Evolutionary conservation across 73 alveolate species (phyloP).

Genomic region (Tetrahymena borealis): DNA sequence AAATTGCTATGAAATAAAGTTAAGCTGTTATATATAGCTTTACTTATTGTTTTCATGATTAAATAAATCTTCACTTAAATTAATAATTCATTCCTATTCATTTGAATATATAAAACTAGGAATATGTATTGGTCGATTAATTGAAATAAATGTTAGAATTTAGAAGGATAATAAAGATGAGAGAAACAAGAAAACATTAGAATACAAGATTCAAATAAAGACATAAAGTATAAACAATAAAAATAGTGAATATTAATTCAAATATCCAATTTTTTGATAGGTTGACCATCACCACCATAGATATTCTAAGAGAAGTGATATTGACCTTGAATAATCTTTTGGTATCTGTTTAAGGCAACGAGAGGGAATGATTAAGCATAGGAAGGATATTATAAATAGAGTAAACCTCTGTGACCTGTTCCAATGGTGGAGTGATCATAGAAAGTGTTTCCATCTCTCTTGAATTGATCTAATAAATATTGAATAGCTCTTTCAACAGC

Average conservation of each 20-base stretch:
- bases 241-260: background rate
- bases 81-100: too few species aligned
- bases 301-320: background rate
- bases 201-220: background rate
- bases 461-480: background rate
- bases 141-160: too few species aligned
- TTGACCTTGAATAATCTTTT: background rate
- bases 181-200: background rate
- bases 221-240: background rate
- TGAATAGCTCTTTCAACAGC: slow-evolving; percentile 15
- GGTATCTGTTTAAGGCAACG: background rate
- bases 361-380: slow-evolving; percentile 23
- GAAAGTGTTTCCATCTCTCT: slow-evolving; percentile 21
- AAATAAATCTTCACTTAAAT: too few species aligned
- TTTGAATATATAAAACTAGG: too few species aligned
- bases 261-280: background rate
- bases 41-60: too few species aligned
- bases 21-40: too few species aligned
- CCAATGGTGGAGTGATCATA: slow-evolving; percentile 28
- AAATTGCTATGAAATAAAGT: too few species aligned
- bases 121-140: too few species aligned
- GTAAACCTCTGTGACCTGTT: slow-evolving; percentile 42
- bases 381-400: slow-evolving; percentile 5
- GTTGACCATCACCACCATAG: background rate
- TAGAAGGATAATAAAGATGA: too few species aligned